Conservation (phyloP, 2,329 filamentous ascomycete genomes). For the Alternaria triticimaculans region DNA sequence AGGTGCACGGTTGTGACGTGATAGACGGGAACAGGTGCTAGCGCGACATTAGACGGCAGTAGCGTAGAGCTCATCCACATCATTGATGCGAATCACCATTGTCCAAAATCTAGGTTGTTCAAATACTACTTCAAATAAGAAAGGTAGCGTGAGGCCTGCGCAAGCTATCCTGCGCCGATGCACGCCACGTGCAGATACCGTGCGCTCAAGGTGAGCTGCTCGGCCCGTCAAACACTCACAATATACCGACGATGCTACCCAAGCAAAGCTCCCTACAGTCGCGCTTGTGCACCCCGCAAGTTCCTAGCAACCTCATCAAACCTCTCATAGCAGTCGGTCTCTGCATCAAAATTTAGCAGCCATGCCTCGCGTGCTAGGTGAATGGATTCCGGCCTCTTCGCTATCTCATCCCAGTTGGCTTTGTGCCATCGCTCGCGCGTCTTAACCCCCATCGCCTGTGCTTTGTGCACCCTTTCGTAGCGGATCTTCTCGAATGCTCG, state of each 20-base stretch:
- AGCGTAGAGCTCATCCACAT: background rate
- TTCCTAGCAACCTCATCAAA: slow-evolving; percentile 26
- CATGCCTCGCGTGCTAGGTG: slow-evolving; percentile 39
- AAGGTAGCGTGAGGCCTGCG: background rate
- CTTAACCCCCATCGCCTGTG: slow-evolving; percentile 38
- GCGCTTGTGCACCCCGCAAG: slow-evolving; percentile 15
- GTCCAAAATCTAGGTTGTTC: background rate
- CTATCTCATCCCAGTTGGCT: slow-evolving; percentile 38
- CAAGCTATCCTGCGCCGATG: background rate
- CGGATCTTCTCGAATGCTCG: slow-evolving; percentile 42
- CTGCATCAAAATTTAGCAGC: slow-evolving; percentile 42
- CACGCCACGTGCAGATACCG: slow-evolving; percentile 3
- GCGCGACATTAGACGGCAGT: slow-evolving; percentile 6
- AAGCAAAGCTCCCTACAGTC: slow-evolving; percentile 13
- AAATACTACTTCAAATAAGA: background rate
- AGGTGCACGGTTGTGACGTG: slow-evolving; percentile 14
- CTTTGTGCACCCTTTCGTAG: slow-evolving; percentile 38
- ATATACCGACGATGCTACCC: background rate
- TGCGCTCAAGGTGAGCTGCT: background rate
- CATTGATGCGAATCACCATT: background rate
- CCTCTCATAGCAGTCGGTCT: slow-evolving; percentile 41
- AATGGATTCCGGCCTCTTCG: slow-evolving; percentile 35
- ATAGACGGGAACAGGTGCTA: background rate
- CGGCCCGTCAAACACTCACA: background rate
- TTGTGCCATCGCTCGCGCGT: slow-evolving; percentile 42